Base-by-base conservation (phyloP, 495 filamentous ascomycete species). In the Penicillium fimorum region DNA sequence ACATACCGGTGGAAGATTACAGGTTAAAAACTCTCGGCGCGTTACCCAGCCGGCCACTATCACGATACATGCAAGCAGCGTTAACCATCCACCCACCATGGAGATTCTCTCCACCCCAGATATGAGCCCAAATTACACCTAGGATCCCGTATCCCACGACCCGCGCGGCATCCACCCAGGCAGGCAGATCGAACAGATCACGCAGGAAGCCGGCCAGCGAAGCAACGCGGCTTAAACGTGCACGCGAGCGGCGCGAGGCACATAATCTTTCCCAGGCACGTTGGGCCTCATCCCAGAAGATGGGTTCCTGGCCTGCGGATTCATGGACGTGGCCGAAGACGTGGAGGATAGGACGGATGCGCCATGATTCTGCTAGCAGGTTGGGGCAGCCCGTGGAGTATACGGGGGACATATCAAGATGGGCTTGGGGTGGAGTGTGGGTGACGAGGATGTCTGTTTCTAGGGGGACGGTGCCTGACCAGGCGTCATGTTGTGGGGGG, bases 261-360 rank as follows among this genome's bases (percentile, higher is more conserved):
- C 71, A 80, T 11, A 90, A 72, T 33, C 79, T 71, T 70, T 92
- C 90, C 79, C 89, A 92, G 0, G 82, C 79, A 24, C 61, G 70
- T 65, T 96, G 89, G 47, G 82, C 85, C 45, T 88, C 79, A 67
- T 95, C 91, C 84, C 86, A 96, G 73, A 84, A 91, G 1, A 89
- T 75, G 3, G 82, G 74, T 62, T 92, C 85, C 22, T 72, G 67
- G 7, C 84, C 84, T 43, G 81, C 75, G 7, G 78, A 80, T 35
- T 73, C 84, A 71, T 97, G 94, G 25, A 95, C 79, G 67, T 97
- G 94, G 5, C 92, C 93, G 71, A 95, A 96, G 53, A 96, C 80
- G 70, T 97, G 93, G 11, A 97, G 73, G 30, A 75, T 74, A 4
- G 93, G 92, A 55, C 83, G 85, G 18, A 94, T 84, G 25, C 83